Base-by-base conservation (phyloP, 23 red algal species). In the Gracilariopsis chorda region DNA sequence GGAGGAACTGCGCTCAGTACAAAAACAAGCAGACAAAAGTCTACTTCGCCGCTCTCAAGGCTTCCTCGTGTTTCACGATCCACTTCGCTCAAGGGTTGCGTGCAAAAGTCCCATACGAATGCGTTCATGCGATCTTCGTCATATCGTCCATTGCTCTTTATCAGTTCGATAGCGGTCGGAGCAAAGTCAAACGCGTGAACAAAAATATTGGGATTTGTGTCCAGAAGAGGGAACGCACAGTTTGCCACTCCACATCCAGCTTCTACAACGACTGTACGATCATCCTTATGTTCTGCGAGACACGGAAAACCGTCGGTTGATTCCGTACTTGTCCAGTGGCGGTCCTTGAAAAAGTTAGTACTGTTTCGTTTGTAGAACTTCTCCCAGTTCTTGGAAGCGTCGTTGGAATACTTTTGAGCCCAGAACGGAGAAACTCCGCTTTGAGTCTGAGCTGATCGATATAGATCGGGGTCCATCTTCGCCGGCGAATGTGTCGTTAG, bases 191-290 rank as follows among this genome's bases (percentile, higher is more conserved):
- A 91, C 4, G 90, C 95, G 82, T 92, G 79, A 2, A 97, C 48
- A 64, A 72, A 90, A 20, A 90, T 29, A 42, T 23, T 53, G 32
- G 80, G 49, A 23, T 96, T 90, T 40, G 77, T 70, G 24, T 25
- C 67, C 51, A 97, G 53, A 43, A 97, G 67, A 24, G 95, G 95
- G 28, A 93, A 88, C 29, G 84, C 77, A 46, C 80, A 63, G 76
- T 97, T 97, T 24, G 82, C 95, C 39, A 93, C 95, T 40, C 95
- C 95, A 32, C 95, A 97, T 17, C 95, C 95, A 73, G 60, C 60
- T 60, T 97, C 82, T 20, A 89, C 8, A 19, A 89, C 91, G 13
- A 75, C 45, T 33, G 80, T 65, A 10, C 44, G 41, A 1, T 37
- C 32, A 20, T 32, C 51, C 12, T 29, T 48, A 5, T 37, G 47